Base-by-base conservation (phyloP, 192 early-diverging fungal genomes). In the Backusella mclennaniae region DNA sequence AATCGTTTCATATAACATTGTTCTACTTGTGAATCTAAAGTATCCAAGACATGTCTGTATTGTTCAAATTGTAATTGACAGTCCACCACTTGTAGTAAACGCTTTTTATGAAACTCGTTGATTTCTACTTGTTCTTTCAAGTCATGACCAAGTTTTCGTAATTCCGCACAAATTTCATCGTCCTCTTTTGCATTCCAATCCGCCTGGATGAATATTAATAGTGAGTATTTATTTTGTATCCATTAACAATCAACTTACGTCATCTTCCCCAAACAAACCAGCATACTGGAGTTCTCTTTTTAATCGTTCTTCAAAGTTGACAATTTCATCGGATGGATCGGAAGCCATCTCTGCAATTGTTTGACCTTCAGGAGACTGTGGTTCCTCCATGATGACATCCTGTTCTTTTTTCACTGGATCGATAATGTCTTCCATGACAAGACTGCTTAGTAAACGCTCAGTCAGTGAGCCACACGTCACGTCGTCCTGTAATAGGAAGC, bases 1-100 rank as follows among this genome's bases (percentile, higher is more conserved):
- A 95, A 95, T 69, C 97, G 88, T 80, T 95, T 95, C 29, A 92
- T 83, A 79, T 95, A 99, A 76, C 92, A 89, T 79, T 92, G 89
- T 76, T 97, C 96, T 17, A 99, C 92, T 77, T 95, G 93, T 81
- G 91, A 94, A 78, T 98, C 96, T 38, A 96, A 83, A 69, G 96
- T 94, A 73, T 97, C 96, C 70, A 97, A 83, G 21, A 98, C 92
- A 21, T 90, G 87, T 35, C 90, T 91, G 84, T 96, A 99, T 82
- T 99, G 93, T 79, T 98, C 95, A 79, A 88, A 95, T 5, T 89
- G 95, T 49, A 95, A 88, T 79, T 92, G 91, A 39, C 89, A 86
- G 44, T 88, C 85, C 3, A 94, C 93, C 6, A 92, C 84, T 3
- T 93, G 87, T 14, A 92, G 79, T 35, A 98, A 81, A 11, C 87